Percentiles rank a stretch among this genome's conserved stretches.
phyloP scores from a whole-genome alignment of 1,139 yeast genomes.

The Blastobotrys ciferrii region DNA sequence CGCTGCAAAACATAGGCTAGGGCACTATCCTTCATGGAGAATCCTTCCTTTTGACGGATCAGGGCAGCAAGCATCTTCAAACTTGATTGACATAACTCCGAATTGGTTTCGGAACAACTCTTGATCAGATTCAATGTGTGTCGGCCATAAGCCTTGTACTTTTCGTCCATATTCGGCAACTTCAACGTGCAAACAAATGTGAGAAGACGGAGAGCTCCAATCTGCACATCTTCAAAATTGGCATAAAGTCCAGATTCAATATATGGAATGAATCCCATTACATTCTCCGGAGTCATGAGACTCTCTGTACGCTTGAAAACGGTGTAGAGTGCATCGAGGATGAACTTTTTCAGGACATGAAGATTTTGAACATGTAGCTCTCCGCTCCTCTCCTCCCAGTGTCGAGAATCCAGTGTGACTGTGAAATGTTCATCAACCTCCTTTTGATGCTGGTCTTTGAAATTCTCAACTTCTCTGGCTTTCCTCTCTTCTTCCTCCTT shows the following conservation, averaged over 20 bases:
- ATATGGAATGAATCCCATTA: slow-evolving; percentile 74
- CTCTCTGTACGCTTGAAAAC: slow-evolving; percentile 60
- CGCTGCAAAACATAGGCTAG: slow-evolving; percentile 73
- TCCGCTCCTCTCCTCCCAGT: slow-evolving; percentile 51
- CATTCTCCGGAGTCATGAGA: slow-evolving; percentile 57
- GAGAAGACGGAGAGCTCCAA: slow-evolving; percentile 65
- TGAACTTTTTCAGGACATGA: slow-evolving; percentile 55
- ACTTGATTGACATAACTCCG: slow-evolving; percentile 80
- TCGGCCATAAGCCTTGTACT: slow-evolving; percentile 31
- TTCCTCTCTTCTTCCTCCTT: slow-evolving; percentile 28
- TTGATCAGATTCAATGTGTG: slow-evolving; percentile 65
- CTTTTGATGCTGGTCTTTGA: slow-evolving; percentile 22
- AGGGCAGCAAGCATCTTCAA: slow-evolving; percentile 72
- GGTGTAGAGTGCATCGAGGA: slow-evolving; percentile 73
- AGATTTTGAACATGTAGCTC: slow-evolving; percentile 54
- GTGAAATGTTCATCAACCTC: slow-evolving; percentile 52
- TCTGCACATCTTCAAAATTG: slow-evolving; percentile 71
- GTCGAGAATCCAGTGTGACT: slow-evolving; percentile 62
- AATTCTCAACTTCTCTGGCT: slow-evolving; percentile 33
- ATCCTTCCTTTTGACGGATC: slow-evolving; percentile 64
- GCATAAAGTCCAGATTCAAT: slow-evolving; percentile 59
- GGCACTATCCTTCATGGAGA: slow-evolving; percentile 68
- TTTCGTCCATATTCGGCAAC: slow-evolving; percentile 55
- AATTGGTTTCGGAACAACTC: slow-evolving; percentile 73
- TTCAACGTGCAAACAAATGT: slow-evolving; percentile 60